These are phyloP conservation scores for Gloeopeniophorella convolvens DNA, from an alignment of 768 basidiomycete species.

Conservation along the genomic window DNA sequence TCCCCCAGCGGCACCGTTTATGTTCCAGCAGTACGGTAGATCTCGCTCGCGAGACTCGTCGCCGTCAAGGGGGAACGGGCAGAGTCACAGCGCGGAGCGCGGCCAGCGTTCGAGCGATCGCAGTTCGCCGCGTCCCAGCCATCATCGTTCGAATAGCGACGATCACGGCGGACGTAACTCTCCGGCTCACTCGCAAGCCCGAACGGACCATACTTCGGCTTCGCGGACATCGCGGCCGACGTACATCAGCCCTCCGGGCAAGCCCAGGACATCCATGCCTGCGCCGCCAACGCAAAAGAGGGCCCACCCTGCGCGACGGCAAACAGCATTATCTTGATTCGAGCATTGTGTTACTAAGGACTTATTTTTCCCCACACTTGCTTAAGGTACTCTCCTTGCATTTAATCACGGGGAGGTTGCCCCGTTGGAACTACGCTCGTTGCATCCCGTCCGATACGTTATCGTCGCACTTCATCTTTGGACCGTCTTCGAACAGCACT, in stretches of 20 bases:
- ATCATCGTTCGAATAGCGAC: slow-evolving; percentile 19
- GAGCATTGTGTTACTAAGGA: slow-evolving; percentile 12
- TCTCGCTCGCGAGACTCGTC: slow-evolving; percentile 12
- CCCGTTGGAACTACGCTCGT: slow-evolving; percentile 6
- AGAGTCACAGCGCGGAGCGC: slow-evolving; percentile 18
- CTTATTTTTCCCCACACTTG: slow-evolving; percentile 1
- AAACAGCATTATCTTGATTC: slow-evolving; percentile 12
- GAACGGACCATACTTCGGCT: neutral
- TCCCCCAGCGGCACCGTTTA: slow-evolving; percentile 22
- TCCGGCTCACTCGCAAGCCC: neutral
- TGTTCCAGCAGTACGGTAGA: slow-evolving; percentile 17
- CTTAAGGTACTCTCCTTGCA: slow-evolving; percentile 9
- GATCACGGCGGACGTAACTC: slow-evolving; percentile 2
- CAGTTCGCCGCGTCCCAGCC: slow-evolving; percentile 5
- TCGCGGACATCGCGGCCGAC: neutral
- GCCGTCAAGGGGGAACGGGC: neutral
- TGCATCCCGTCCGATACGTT: slow-evolving; percentile 7
- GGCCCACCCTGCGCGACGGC: slow-evolving; percentile 1
- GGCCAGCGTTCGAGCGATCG: neutral
- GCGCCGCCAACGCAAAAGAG: neutral
- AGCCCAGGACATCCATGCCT: neutral
- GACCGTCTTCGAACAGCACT: slow-evolving; percentile 10
- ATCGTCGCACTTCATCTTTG: slow-evolving; percentile 14
- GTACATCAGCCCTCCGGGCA: neutral
- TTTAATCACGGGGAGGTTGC: slow-evolving; percentile 7